Percentiles rank a stretch among this genome's conserved stretches.
These are phyloP conservation scores for Pythium plurisporium DNA, from an alignment of 352 stramenopile genomes.

Conservation along the genomic window DNA sequence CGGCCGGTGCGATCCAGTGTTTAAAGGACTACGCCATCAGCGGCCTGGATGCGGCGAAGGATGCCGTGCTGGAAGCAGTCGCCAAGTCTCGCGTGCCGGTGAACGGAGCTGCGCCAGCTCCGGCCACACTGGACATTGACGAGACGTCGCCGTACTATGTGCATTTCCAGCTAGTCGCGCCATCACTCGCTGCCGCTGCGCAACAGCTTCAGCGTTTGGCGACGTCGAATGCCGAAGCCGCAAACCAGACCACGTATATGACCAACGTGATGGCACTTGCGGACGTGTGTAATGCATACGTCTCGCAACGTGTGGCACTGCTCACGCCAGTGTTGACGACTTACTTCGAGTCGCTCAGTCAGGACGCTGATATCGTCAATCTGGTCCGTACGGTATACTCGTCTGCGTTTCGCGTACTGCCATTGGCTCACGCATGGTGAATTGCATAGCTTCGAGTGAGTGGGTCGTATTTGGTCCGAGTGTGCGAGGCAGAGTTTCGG, in stretches of 20 bases:
- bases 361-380: slow-evolving; percentile 67
- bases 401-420: neutral
- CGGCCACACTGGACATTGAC: slow-evolving; percentile 37
- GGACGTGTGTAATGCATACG: slow-evolving; percentile 58
- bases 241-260: slow-evolving; percentile 30
- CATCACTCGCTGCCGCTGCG: slow-evolving; percentile 48
- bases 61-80: slow-evolving; percentile 57
- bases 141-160: slow-evolving; percentile 76
- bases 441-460: slow-evolving; percentile 45
- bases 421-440: neutral
- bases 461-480: slow-evolving; percentile 56
- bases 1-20: slow-evolving; percentile 53
- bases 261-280: slow-evolving; percentile 41
- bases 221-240: slow-evolving; percentile 13
- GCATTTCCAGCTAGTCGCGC: slow-evolving; percentile 67
- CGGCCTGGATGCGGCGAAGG: slow-evolving; percentile 57
- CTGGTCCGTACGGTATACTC: slow-evolving; percentile 25
- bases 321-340: slow-evolving; percentile 44
- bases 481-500: slow-evolving; percentile 73
- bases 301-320: slow-evolving; percentile 49
- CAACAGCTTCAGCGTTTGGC: slow-evolving; percentile 58
- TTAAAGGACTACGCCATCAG: slow-evolving; percentile 71
- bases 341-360: slow-evolving; percentile 47
- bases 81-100: slow-evolving; percentile 22
- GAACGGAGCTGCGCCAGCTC: slow-evolving; percentile 1